Conservation (phyloP, 495 filamentous ascomycete species). For the Platismatia glauca region DNA sequence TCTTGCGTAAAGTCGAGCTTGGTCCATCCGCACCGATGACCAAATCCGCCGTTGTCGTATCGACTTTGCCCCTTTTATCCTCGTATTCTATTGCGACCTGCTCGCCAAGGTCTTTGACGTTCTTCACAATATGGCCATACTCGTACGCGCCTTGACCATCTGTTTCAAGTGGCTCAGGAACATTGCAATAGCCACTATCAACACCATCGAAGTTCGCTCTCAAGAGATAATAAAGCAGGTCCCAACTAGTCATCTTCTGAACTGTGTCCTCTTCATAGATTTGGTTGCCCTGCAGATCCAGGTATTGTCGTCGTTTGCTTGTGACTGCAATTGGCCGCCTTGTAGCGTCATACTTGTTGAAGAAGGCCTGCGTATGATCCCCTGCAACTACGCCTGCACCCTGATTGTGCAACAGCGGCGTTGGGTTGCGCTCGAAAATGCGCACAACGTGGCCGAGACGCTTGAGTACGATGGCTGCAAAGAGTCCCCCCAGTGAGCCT, state of each 20-base stretch:
- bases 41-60: constrained; percentile 35
- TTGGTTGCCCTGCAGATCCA: constrained; percentile 35
- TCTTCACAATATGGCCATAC: constrained; percentile 40
- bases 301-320: constrained; percentile 33
- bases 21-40: constrained; percentile 50
- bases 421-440: constrained; percentile 45
- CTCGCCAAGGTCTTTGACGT: constrained; percentile 32
- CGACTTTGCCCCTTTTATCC: constrained; percentile 29
- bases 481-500: constrained; percentile 40
- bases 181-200: constrained; percentile 37
- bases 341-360: constrained; percentile 28
- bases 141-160: constrained; percentile 38
- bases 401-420: constrained; percentile 42
- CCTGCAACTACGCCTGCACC: constrained; percentile 48
- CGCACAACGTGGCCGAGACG: constrained; percentile 40
- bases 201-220: constrained; percentile 49
- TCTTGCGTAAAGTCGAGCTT: constrained; percentile 41
- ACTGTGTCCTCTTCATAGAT: constrained; percentile 34
- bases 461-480: constrained; percentile 41
- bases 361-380: constrained; percentile 29
- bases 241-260: constrained; percentile 47
- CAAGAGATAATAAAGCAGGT: constrained; percentile 44
- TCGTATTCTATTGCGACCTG: constrained; percentile 34
- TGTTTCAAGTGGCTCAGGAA: constrained; percentile 26
- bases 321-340: constrained; percentile 30